These are phyloP conservation scores for Choanephora cucurbitarum DNA, from an alignment of 371 early-diverging fungal genomes.

Conservation along the genomic window DNA sequence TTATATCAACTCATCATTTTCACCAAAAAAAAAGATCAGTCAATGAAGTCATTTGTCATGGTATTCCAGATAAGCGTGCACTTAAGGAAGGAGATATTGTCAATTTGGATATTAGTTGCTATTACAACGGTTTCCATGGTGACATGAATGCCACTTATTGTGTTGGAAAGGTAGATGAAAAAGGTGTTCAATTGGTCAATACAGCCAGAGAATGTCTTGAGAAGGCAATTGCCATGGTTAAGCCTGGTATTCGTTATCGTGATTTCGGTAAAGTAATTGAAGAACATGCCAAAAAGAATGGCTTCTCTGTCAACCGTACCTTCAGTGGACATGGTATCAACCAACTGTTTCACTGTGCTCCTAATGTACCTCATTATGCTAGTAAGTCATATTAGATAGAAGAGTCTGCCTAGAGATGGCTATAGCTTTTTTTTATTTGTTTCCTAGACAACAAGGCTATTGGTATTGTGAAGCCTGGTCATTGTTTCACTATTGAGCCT, in stretches of 20 bases:
- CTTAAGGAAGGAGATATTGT: constrained; percentile 92
- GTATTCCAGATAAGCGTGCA: constrained; percentile 88
- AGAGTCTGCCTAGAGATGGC: no score
- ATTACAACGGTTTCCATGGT: constrained; percentile 88
- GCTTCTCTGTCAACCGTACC: constrained; percentile 91
- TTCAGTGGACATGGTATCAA: constrained; percentile 96
- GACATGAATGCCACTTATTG: constrained; percentile 90
- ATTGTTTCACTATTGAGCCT: constrained; percentile 97
- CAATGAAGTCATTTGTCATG: constrained; percentile 84
- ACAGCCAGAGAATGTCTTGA: constrained; percentile 82
- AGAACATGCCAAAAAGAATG: constrained; percentile 79
- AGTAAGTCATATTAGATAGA: constrained; percentile 52
- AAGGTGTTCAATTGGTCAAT: constrained; percentile 74
- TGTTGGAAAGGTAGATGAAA: constrained; percentile 86
- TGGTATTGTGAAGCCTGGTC: constrained; percentile 92
- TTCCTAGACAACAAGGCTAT: constrained; percentile 85
- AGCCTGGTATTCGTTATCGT: constrained; percentile 91
- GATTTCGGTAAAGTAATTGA: constrained; percentile 93
- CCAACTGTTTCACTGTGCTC: constrained; percentile 86
- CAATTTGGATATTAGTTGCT: constrained; percentile 89
- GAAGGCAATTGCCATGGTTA: constrained; percentile 86
- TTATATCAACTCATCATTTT: no score
- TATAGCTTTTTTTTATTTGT: background rate
- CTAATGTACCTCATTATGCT: constrained; percentile 96
- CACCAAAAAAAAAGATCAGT: constrained; percentile 47